Base-by-base conservation (phyloP, 1,284 basidiomycete genomes). In the Sanguinoderma infundibulare region DNA sequence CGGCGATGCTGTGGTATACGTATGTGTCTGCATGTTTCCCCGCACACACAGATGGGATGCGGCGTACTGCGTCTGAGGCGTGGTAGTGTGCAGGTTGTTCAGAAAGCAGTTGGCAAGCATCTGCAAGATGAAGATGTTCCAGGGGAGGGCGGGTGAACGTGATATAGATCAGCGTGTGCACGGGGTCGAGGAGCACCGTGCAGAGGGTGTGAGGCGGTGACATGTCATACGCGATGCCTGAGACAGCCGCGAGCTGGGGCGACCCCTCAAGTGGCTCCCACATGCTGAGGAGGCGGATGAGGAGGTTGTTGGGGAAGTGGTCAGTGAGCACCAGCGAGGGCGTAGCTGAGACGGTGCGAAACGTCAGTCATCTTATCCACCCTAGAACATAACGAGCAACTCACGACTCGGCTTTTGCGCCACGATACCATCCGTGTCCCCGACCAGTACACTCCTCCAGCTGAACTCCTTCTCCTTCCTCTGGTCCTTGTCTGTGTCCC, bases 181-280 rank as follows among this genome's bases (percentile, higher is more conserved):
- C 88, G 3, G 97, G 97, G 77, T 99, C 97, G 55, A 91, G 79
- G 61, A 98, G 79, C 8, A 93, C 94, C 61, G 91, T 90, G 69
- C 86, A 91, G 74, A 98, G 83, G 24, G 92, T 97, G 76, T 94
- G 94, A 32, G 97, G 97, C 1, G 97, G 92, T 0, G 96, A 98
- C 83, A 99, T 98, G 82, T 98, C 98, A 83, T 98, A 99, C 4
- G 93, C 92, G 70, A 99, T 87, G 61, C 98, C 97, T n/a, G 92
- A 92, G 6, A 90, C 87, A 56, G 97, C 97, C 53, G 89, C 85
- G 49, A 98, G 89, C 77, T 98, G 98, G 14, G 92, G 89, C 15
- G 93, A 94, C 72, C 98, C 96, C 69, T 98, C 96, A 71, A 94
- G 79, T 7, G 96, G 95, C 92, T 98, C 97, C 98, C 97, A 99